Evolutionary conservation across 164 flowering plant genomes (phyloP).

Genomic region (Buxus sempervirens): DNA sequence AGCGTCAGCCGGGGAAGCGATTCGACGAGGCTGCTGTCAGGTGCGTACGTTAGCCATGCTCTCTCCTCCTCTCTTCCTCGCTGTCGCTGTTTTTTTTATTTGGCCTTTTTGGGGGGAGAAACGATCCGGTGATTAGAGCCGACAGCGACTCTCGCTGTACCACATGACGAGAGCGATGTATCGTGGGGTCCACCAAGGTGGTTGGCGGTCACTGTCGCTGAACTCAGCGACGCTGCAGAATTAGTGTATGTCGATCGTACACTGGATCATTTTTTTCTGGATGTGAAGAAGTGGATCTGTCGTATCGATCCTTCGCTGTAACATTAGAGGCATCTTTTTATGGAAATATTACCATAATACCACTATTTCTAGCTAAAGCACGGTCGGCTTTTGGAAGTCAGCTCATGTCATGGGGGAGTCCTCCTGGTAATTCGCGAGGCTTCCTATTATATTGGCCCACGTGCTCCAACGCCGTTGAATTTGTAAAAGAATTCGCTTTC

Average conservation of each 20-base stretch:
- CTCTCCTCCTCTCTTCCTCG: background rate
- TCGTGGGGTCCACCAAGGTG: conserved; percentile 1
- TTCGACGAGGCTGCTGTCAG: conserved; percentile 63
- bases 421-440: too few species aligned
- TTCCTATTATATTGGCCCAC: too few species aligned
- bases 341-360: background rate
- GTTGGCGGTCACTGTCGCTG: background rate
- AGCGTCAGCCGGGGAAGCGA: conserved; percentile 53
- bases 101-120: too few species aligned
- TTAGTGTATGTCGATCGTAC: background rate
- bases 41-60: conserved; percentile 27
- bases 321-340: background rate
- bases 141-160: background rate
- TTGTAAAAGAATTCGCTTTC: too few species aligned
- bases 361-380: background rate
- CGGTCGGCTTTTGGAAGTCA: too few species aligned
- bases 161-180: background rate
- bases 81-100: background rate
- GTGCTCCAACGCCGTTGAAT: too few species aligned
- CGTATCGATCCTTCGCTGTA: background rate
- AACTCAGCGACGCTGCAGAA: background rate
- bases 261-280: background rate
- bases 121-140: background rate
- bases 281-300: background rate
- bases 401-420: too few species aligned